Base-by-base conservation (phyloP, 352 stramenopile genomes). In the Phytopythium mirpurense region DNA sequence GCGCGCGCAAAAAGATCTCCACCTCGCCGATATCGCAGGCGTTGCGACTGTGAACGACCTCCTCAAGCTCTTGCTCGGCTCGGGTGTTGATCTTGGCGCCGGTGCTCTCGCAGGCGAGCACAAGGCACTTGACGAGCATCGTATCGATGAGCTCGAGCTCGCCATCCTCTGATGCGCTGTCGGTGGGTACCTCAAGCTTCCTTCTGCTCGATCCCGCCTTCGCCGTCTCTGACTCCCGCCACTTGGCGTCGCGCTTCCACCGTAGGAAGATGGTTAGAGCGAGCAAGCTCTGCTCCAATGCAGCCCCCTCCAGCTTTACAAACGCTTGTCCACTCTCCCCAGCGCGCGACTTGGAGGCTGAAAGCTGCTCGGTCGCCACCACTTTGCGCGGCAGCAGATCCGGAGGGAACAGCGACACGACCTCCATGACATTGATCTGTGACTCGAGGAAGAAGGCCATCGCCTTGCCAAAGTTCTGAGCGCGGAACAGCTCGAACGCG, bases 91-190 rank as follows among this genome's bases (percentile, higher is more conserved):
- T 67, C 47, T 74, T 54, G 4, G 42, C 31, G 26, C 78, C 73
- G 54, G 40, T 88, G 72, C 14, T 69, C 62, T 31, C 88, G 67
- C 23, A 91, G 55, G 29, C 26, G 14, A 52, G 45, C 18, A 89
- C 81, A n/a, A 90, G 67, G 48, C 78, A 86, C 62, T 94, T 94
- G 29, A 94, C 63, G 2, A 92, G 54, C 41, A 94, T 85, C 2
- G 83, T 92, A 54, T 94, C 83, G 24, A 90, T 73, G 14, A 92
- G 44, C 35, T 84, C 72, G 24, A 87, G 45, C 18, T 56, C 57
- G 12, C 56, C 52, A 27, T 47, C 29, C 1, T n/a, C 40, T 40
- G 18, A 26, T 36, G 38, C 21, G 24, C 19, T 15, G 10, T 14
- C 26, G 12, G 31, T 40, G 4, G 8, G 12, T 11, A 36, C 12